These are phyloP conservation scores for Athelia sp. DNA, from an alignment of 1,284 basidiomycete genomes.

Conservation along the genomic window DNA sequence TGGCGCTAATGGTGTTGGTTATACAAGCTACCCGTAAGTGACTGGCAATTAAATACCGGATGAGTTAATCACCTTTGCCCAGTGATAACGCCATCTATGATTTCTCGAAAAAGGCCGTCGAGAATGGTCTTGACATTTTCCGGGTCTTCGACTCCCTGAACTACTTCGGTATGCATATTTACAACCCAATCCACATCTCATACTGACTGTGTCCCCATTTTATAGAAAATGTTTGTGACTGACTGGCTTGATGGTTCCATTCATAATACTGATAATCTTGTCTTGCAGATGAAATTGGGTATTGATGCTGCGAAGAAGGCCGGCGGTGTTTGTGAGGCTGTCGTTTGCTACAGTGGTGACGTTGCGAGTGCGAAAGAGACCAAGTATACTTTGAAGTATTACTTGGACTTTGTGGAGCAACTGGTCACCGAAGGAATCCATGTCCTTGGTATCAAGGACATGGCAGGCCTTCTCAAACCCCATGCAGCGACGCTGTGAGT, in stretches of 20 bases:
- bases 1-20: conserved; percentile 98
- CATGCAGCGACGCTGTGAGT: conserved; percentile 83
- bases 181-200: neutral
- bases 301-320: conserved; percentile 99
- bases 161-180: conserved; percentile 73
- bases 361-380: conserved; percentile 93
- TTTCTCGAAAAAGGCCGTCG: conserved; percentile 96
- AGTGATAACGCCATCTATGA: conserved; percentile 99
- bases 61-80: conserved; percentile 8
- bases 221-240: conserved; percentile 57
- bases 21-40: conserved; percentile 94
- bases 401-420: conserved; percentile 93
- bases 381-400: conserved; percentile 98
- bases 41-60: neutral
- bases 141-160: conserved; percentile 99
- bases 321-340: conserved; percentile 96
- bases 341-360: conserved; percentile 99
- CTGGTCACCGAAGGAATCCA: conserved; percentile 96
- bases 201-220: conserved; percentile 5
- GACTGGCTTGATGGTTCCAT: neutral
- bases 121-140: conserved; percentile 99
- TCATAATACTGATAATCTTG: no score
- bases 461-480: conserved; percentile 98
- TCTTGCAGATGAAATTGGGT: conserved; percentile 80
- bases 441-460: conserved; percentile 98